These are phyloP conservation scores for Aspergillus quadricinctus DNA, from an alignment of 2,329 filamentous ascomycete genomes.

Conservation along the genomic window DNA sequence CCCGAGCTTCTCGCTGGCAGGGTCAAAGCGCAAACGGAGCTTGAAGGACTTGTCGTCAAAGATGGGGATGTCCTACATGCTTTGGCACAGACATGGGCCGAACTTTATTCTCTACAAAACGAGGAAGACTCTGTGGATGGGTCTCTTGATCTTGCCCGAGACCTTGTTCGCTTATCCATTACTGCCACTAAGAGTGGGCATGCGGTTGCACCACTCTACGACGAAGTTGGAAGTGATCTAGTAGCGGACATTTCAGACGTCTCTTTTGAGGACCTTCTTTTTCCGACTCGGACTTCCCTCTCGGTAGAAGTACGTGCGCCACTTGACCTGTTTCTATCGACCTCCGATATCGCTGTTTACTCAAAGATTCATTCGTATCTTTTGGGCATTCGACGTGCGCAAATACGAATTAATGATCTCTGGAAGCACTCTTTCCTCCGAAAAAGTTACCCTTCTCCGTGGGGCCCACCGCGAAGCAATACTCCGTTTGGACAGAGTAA, in stretches of 20 bases:
- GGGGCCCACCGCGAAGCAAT: constrained; percentile 59
- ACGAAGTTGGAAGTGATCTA: constrained; percentile 12
- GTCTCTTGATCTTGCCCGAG: constrained; percentile 74
- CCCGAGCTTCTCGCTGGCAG: constrained; percentile 46
- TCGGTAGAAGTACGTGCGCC: constrained; percentile 72
- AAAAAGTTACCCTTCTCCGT: constrained; percentile 69
- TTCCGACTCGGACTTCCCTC: constrained; percentile 70
- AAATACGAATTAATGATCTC: constrained; percentile 75
- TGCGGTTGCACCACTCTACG: constrained; percentile 21
- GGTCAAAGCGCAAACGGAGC: constrained; percentile 48
- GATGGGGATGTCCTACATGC: constrained; percentile 80
- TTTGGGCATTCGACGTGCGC: constrained; percentile 76
- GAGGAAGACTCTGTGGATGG: constrained; percentile 73
- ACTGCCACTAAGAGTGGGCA: constrained; percentile 33
- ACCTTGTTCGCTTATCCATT: constrained; percentile 63
- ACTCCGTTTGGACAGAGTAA: constrained; percentile 57
- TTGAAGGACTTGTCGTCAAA: constrained; percentile 68
- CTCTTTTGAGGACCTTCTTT: constrained; percentile 71
- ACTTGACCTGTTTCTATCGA: constrained; percentile 79
- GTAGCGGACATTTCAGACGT: constrained; percentile 40
- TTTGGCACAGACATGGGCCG: constrained; percentile 72
- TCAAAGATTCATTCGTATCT: constrained; percentile 84
- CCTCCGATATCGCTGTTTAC: constrained; percentile 72
- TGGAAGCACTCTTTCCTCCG: constrained; percentile 82
- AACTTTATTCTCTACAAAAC: constrained; percentile 70